These are phyloP conservation scores for Draba incana DNA, from an alignment of 345 rosid genomes.

Conservation along the genomic window DNA sequence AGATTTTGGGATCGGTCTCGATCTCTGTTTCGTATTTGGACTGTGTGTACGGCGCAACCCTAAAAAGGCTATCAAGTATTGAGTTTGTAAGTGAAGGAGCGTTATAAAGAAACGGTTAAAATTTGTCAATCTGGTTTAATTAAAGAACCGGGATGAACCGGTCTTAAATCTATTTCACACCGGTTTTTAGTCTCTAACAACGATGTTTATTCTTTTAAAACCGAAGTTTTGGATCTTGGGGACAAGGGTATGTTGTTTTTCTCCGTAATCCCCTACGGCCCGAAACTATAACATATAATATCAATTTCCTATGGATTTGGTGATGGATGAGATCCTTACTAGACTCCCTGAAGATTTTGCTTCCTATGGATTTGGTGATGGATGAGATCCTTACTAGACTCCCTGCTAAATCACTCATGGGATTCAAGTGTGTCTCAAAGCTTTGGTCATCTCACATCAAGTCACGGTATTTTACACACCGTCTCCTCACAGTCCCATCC, in stretches of 20 bases:
- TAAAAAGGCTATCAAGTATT: neutral
- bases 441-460: neutral
- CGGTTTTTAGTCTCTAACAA: too few species aligned
- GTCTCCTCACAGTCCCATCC: neutral
- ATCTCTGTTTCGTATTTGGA: constrained; percentile 19
- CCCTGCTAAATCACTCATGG: neutral
- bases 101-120: neutral
- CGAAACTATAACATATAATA: too few species aligned
- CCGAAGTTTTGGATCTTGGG: too few species aligned
- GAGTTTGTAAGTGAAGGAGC: constrained; percentile 10
- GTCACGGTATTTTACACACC: neutral
- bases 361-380: neutral
- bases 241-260: too few species aligned
- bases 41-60: constrained; percentile 18
- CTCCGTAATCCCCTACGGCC: too few species aligned
- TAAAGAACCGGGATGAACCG: neutral
- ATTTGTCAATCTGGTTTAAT: neutral
- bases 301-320: neutral
- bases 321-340: neutral
- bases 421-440: constrained; percentile 14
- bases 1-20: neutral
- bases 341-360: neutral
- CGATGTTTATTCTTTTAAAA: too few species aligned
- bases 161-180: neutral
- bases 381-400: neutral